Base-by-base conservation (phyloP, 352 stramenopile genomes). In the Pythium sukuiense region DNA sequence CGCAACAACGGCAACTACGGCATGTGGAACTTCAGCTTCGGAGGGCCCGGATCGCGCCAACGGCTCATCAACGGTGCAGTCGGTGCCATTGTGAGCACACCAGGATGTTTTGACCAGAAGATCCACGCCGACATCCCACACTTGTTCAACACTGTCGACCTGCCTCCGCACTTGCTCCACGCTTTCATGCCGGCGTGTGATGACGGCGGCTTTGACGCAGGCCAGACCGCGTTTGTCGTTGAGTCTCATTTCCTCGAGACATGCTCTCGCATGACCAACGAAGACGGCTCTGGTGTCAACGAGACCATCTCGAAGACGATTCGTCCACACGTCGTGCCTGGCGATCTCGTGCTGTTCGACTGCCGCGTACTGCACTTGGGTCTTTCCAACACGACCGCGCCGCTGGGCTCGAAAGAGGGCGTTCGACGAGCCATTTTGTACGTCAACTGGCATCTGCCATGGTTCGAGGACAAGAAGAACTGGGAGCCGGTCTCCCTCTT, bases 1-100 rank as follows among this genome's bases (percentile, higher is more conserved):
- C 18, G 20, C 12, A 48, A 48, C 41, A 48, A 48, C 20, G 41
- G 41, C 9, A 48, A 48, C 41, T 48, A 48, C 41, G 41, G 41
- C 41, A 48, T 48, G 41, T 48, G 41, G 41, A 48, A 48, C 18
- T 48, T 48, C 41, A 48, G 41, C 41, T 48, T 48, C 20, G 41
- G 41, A 9, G 41, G 41, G 20, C 41, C 41, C 18, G 41, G 41
- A 48, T 48, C 41, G 2, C 41, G 41, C 41, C 41, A 48, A 16
- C 41, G 41, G 18, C 41, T 48, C 41, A 48, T 48, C 41, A 48
- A 48, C 41, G 41, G 41, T n/a, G 41, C 13, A n/a, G 41, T 48
- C 13, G 41, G 41, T 48, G 41, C 41, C 5, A 48, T 48, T 16
- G 41, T 48, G 41, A 48, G 41, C 12, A 48, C 41, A 24, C 41